Evolutionary conservation across 805 yeast genomes (phyloP), one percentile per base, ranked within the genome.

Genomic region (Metschnikowia henanensis): DNA sequence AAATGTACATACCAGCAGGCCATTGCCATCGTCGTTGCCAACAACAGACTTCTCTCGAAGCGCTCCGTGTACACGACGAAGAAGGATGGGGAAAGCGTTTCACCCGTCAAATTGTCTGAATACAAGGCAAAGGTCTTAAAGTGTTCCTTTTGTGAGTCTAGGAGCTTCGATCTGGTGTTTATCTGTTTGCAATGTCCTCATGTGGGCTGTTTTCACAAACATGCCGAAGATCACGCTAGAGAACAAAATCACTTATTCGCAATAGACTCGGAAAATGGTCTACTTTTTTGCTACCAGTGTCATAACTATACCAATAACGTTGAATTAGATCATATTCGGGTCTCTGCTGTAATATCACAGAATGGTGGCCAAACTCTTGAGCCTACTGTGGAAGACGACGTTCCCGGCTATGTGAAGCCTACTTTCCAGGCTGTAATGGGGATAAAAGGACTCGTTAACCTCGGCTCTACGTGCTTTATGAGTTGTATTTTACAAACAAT

Each of bases 381-480:
- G 18, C 22, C 32, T 17, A 37, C 19, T 26, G 18, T 41, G 13
- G 40, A 30, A 18, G 35, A 23, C n/a, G 44, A 38, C 7, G 15
- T 30, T 19, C 45, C 30, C 13, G 52, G 51, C 40, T 65, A 58
- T 50, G 30, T 45, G 13, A 49, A 50, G 30, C 87, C 88, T 28
- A 61, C 70, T 17, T 65, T 58, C 53, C 76, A 75, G 40, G 84
- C 91, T 1, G 72, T 80, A 5, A 76, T 82, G n/a, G 98, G 97
- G 0, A 68, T 94, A 17, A 77, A 86, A 40, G 99, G 99, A 3
- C 79, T 94, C 53, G 83, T 89, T 39, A 92, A 92, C 62, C 81
- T 92, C 83, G 99, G 99, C 0, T 87, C 99, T 0, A 94, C 99
- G 0, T 94, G 99, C 68, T 94, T 89, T 68, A 92, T 94, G 88